Evolutionary conservation across 2,329 filamentous ascomycete genomes (phyloP), one percentile per base, ranked within the genome.

Genomic region (Xylariaceae sp.): DNA sequence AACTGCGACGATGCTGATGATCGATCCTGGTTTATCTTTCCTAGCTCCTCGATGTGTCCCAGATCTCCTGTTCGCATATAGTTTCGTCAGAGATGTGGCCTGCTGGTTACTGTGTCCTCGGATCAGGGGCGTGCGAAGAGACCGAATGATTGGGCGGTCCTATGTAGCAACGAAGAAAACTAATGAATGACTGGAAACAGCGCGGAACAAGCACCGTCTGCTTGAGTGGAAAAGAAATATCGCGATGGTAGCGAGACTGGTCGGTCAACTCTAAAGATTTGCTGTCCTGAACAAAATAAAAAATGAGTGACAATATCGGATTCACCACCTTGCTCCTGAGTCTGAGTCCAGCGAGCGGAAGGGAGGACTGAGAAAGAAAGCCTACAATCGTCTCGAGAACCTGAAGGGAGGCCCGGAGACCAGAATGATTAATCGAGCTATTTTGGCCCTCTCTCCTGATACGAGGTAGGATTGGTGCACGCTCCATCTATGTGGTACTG

Each of bases 61-160:
- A 47, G 60, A 62, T 53, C 35, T 21, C 41, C 16, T 45, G 46
- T 56, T 47, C 50, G 41, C 50, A 53, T 50, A 48, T 60, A 35
- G 47, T 51, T 30, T 42, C 57, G 67, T 69, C 53, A 59, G 62
- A 64, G 62, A 65, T 57, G 57, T 64, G 58, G 50, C 43, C 53
- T 58, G 61, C 59, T 59, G 55, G 50, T 59, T 57, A 59, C 58
- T 62, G 61, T 67, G 53, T 59, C 54, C 59, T 67, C 63, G 55
- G 64, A 66, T 68, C 63, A 67, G 65, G 65, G 64, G 63, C 50
- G 49, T 39, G 42, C 33, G 47, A 50, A 59, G 42, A 46, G 56
- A 45, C 50, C 36, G 50, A 53, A 54, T 63, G 59, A 62, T 63
- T 64, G 59, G 62, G 53, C 51, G 30, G 48, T 42, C 41, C 44